phyloP scores from a whole-genome alignment of 257 asterid genomes.

The Plantago ovata region DNA sequence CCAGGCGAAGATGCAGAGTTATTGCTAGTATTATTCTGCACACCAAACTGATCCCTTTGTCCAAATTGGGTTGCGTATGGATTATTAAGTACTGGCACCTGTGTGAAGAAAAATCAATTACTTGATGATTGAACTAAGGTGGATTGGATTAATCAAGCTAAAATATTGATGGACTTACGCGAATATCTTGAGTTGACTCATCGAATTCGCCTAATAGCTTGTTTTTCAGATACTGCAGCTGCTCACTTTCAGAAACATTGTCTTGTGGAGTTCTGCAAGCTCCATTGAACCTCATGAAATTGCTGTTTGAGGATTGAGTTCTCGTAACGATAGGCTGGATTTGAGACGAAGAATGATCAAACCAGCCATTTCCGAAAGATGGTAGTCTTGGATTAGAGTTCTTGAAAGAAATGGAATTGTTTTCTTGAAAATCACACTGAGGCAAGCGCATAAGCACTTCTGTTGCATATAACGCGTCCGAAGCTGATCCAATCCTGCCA shows the following conservation, averaged over 20 bases:
- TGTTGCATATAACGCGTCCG: slow-evolving; percentile 46
- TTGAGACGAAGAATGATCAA: slow-evolving; percentile 25
- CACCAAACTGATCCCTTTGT: slow-evolving; percentile 24
- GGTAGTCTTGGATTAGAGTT: slow-evolving; percentile 22
- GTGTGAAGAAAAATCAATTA: not conserved
- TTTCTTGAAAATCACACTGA: slow-evolving; percentile 29
- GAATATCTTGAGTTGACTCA: slow-evolving; percentile 34
- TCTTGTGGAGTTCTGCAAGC: slow-evolving; percentile 34
- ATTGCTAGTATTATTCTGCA: slow-evolving; percentile 19
- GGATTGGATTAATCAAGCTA: not conserved
- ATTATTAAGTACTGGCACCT: slow-evolving; percentile 36
- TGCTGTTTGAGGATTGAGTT: slow-evolving; percentile 18
- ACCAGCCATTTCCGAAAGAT: slow-evolving; percentile 29
- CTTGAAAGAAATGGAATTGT: slow-evolving; percentile 23
- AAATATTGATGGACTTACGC: slow-evolving; percentile 36
- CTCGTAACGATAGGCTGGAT: slow-evolving; percentile 11
- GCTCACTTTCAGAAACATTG: slow-evolving; percentile 50
- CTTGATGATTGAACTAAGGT: not conserved
- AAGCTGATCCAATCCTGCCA: slow-evolving; percentile 57
- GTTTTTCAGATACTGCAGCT: slow-evolving; percentile 43
- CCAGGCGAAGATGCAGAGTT: slow-evolving; percentile 30
- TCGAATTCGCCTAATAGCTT: slow-evolving; percentile 58
- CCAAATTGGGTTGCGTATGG: slow-evolving; percentile 30
- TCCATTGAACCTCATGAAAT: slow-evolving; percentile 24
- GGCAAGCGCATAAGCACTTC: slow-evolving; percentile 51